A percentile compares a stretch with the other conserved stretches of the same genome.
Evolutionary conservation across 768 basidiomycete genomes (phyloP).

Genomic region (Lactarius evosmus): DNA sequence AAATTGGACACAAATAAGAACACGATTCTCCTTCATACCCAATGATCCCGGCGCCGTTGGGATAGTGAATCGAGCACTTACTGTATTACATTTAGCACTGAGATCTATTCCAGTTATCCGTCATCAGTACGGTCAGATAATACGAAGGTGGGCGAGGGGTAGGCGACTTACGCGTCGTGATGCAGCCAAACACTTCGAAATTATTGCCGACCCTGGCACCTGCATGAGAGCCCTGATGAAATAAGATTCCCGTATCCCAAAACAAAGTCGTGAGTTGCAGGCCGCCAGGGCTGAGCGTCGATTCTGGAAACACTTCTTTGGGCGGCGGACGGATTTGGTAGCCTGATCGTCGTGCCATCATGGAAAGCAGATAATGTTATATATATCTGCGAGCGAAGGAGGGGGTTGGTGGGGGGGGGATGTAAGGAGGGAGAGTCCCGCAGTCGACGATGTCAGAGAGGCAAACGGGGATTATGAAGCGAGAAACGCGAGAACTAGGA

Average conservation of each 20-base stretch:
- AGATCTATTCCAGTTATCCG: constrained; percentile 4
- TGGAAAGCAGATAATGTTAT: constrained; percentile 1
- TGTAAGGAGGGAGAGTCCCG: background rate
- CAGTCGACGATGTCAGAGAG: background rate
- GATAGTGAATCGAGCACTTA: constrained; percentile 7
- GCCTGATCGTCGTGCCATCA: constrained; percentile 22
- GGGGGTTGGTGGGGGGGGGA: background rate
- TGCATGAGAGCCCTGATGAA: constrained; percentile 24
- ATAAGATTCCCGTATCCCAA: constrained; percentile 25
- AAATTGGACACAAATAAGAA: constrained; percentile 5
- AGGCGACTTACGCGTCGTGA: constrained; percentile 20
- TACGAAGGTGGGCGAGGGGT: background rate
- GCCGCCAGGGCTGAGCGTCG: constrained; percentile 24
- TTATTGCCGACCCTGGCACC: constrained; percentile 25
- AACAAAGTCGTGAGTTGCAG: constrained; percentile 27
- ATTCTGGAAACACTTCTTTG: constrained; percentile 28
- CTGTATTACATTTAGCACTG: constrained; percentile 16
- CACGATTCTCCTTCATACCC: background rate
- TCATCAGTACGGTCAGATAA: background rate
- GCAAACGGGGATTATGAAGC: constrained; percentile 6
- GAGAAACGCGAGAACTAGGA: constrained; percentile 12
- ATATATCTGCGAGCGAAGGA: background rate
- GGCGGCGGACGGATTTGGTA: constrained; percentile 26
- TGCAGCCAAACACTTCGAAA: constrained; percentile 26
- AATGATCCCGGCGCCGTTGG: background rate